Evolutionary conservation across 108 stramenopile genomes (phyloP).

Genomic region (Cyclotella baltica): DNA sequence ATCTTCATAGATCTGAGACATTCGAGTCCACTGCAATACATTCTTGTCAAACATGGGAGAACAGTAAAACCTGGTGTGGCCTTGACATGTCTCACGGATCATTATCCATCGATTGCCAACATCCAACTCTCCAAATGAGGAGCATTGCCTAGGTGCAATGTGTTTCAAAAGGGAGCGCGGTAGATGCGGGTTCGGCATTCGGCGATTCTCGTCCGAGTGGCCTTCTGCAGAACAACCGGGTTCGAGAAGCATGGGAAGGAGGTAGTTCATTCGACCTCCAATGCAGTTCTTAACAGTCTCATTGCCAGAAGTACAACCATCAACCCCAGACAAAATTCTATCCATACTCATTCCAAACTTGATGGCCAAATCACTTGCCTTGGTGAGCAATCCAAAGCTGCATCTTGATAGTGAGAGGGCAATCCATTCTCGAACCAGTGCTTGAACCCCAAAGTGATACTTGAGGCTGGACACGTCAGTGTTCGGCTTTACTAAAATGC

Average conservation of each 20-base stretch:
- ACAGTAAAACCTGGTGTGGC: conserved; percentile 41
- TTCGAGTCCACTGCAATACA: too few species aligned
- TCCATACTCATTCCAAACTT: conserved; percentile 52
- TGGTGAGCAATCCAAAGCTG: conserved; percentile 39
- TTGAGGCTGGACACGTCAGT: conserved; percentile 8
- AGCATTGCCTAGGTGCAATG: conserved; percentile 17
- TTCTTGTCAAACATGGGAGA: conserved; percentile 50
- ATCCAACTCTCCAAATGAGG: conserved; percentile 25
- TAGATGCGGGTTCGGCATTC: conserved; percentile 24
- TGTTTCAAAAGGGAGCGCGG: conserved; percentile 16
- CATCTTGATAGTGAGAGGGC: conserved; percentile 43
- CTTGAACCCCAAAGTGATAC: conserved; percentile 52
- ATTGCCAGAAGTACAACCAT: not conserved
- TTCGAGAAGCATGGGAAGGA: conserved; percentile 32
- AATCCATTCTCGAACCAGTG: conserved; percentile 49
- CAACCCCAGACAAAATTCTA: conserved; percentile 34
- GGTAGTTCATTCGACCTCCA: conserved; percentile 29
- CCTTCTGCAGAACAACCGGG: not conserved
- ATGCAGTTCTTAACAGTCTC: not conserved
- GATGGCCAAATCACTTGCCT: conserved; percentile 40
- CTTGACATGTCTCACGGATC: conserved; percentile 38
- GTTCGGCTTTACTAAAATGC: not conserved
- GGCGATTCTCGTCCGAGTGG: conserved; percentile 19
- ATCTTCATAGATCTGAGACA: too few species aligned
- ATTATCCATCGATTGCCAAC: conserved; percentile 50